A percentile compares a stretch with the other conserved stretches of the same genome.
These are phyloP conservation scores for Solanum hybrid DNA, from an alignment of 305 asterid genomes.

Conservation along the genomic window DNA sequence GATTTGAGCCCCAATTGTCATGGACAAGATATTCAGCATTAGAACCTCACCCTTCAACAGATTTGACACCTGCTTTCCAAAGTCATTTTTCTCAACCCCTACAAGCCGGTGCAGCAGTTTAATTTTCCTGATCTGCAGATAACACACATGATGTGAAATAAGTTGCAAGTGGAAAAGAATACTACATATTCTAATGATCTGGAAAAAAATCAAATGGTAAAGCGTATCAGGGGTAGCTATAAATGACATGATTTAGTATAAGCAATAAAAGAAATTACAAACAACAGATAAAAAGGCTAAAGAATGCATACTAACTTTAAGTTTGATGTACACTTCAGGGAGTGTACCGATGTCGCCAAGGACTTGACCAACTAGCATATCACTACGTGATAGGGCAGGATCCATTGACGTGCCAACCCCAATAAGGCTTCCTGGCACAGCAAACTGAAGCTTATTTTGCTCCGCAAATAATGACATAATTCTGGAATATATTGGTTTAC, in stretches of 20 bases:
- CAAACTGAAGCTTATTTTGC: conserved; percentile 78
- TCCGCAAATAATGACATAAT: conserved; percentile 69
- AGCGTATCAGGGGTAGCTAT: neutral
- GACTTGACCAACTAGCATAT: conserved; percentile 91
- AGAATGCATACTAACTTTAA: conserved; percentile 41
- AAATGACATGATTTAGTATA: neutral
- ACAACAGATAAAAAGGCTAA: neutral
- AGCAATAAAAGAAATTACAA: conserved; percentile 42
- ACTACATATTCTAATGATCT: neutral
- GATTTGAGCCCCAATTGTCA: conserved; percentile 90
- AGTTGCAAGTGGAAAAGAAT: neutral
- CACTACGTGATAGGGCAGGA: conserved; percentile 86
- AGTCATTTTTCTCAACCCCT: conserved; percentile 80
- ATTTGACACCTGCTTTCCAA: conserved; percentile 75
- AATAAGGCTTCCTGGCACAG: conserved; percentile 89
- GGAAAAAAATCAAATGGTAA: neutral
- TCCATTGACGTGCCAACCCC: conserved; percentile 97
- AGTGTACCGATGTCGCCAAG: conserved; percentile 84
- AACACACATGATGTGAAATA: neutral
- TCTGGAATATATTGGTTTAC: conserved; percentile 82
- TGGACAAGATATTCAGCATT: conserved; percentile 86
- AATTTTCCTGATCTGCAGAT: conserved; percentile 51
- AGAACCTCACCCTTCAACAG: conserved; percentile 73
- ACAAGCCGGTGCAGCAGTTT: conserved; percentile 58
- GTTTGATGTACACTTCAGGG: conserved; percentile 72